These are phyloP conservation scores for Gaertneriomyces sp. DNA, from an alignment of 192 early-diverging fungal species.

Conservation along the genomic window DNA sequence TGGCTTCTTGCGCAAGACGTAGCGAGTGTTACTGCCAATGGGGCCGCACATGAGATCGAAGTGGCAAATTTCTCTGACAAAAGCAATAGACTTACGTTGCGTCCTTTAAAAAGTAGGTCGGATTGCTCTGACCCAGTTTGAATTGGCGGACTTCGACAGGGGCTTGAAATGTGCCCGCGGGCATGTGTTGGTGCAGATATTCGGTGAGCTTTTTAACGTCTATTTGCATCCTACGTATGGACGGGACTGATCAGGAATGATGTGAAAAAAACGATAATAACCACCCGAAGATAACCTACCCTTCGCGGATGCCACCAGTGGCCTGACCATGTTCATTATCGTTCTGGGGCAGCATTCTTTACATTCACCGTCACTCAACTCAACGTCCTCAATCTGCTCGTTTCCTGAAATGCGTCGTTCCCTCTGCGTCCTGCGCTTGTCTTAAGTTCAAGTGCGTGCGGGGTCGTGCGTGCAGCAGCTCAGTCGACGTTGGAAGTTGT, in stretches of 20 bases:
- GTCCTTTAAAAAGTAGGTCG: conserved; percentile 76
- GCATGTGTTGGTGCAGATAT: conserved; percentile 55
- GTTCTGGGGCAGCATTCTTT: too few species aligned
- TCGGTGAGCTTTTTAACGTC: conserved; percentile 55
- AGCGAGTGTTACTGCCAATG: conserved; percentile 51
- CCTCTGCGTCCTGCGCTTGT: too few species aligned
- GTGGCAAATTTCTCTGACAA: not conserved
- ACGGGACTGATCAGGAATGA: not conserved
- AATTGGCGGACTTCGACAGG: conserved; percentile 82
- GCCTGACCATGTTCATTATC: conserved; percentile 3
- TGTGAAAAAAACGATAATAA: not conserved
- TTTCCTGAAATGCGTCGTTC: too few species aligned
- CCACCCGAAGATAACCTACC: conserved; percentile 12
- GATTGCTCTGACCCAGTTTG: conserved; percentile 89
- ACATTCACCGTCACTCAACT: too few species aligned
- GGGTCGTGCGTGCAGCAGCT: too few species aligned
- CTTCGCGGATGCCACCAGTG: conserved; percentile 25
- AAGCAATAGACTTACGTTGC: conserved; percentile 38
- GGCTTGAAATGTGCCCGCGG: conserved; percentile 34
- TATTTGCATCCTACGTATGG: conserved; percentile 38
- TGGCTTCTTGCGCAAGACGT: conserved; percentile 90
- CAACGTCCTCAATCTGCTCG: too few species aligned
- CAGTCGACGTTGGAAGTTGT: too few species aligned
- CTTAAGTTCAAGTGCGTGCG: too few species aligned
- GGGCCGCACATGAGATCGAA: not conserved